phyloP scores from a whole-genome alignment of 106 monocot genomes.

The Dendrobium huoshanense region DNA sequence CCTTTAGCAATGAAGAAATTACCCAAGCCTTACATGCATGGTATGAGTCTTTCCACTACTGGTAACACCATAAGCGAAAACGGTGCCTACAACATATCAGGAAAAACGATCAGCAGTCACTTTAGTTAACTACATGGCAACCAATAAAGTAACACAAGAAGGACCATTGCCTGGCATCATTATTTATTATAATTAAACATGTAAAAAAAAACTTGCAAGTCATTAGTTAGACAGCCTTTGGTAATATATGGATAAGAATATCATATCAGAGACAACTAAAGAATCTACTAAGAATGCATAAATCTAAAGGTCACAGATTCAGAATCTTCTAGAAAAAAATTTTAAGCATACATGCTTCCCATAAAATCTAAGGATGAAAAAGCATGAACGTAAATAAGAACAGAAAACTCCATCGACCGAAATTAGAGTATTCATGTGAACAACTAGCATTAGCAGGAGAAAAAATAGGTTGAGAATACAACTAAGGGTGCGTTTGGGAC shows the following conservation, averaged over 20 bases:
- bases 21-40: slow-evolving; percentile 78
- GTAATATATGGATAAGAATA: background rate
- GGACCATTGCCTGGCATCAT: background rate
- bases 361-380: background rate
- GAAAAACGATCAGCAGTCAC: background rate
- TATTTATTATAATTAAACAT: background rate
- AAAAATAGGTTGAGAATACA: background rate
- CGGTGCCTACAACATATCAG: slow-evolving; percentile 54
- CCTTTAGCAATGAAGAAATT: slow-evolving; percentile 6
- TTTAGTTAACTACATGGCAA: background rate
- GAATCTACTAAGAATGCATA: background rate
- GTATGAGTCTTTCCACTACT: slow-evolving; percentile 99
- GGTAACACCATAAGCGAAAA: slow-evolving; percentile 98
- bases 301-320: background rate
- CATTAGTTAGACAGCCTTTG: background rate
- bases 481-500: too few relatives aligned
- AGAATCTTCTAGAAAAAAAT: background rate
- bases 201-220: background rate
- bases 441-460: background rate
- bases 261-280: background rate
- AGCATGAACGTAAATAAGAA: background rate
- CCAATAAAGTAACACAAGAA: background rate
- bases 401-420: background rate
- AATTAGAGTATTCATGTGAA: background rate
- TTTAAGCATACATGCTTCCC: background rate